Evolutionary conservation across 345 rosid species (phyloP).

Genomic region (Angophora floribunda): DNA sequence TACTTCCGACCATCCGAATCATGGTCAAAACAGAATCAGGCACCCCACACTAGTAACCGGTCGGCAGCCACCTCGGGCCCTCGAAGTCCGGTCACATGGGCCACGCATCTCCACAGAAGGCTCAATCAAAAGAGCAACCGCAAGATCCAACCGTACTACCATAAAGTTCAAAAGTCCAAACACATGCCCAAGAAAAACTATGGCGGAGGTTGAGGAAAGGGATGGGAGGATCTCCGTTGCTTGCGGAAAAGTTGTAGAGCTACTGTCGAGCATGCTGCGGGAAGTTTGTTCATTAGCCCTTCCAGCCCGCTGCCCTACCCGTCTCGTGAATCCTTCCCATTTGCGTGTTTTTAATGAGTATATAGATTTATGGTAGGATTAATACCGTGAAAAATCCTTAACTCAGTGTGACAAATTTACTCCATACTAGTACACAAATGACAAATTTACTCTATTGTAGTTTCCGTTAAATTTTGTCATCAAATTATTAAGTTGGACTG

Average conservation of each 20-base stretch:
- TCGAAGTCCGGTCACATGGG: neutral
- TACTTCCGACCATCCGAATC: neutral
- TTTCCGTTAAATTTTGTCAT: no score
- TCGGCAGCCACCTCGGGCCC: neutral
- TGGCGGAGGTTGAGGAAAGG: neutral
- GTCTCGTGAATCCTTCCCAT: neutral
- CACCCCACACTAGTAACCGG: neutral
- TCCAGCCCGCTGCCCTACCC: neutral
- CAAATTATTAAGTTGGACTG: no score
- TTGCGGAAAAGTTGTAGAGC: neutral
- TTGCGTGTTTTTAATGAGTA: no score
- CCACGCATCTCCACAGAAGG: neutral
- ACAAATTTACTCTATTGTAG: no score
- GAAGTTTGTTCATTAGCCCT: neutral
- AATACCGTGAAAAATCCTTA: no score
- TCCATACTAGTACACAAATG: no score
- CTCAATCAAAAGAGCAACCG: neutral
- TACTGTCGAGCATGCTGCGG: neutral
- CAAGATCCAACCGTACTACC: neutral
- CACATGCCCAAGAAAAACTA: neutral
- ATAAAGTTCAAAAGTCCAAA: neutral
- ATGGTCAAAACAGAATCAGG: neutral
- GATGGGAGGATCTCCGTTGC: neutral
- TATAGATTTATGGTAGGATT: neutral
- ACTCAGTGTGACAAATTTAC: no score